Evolutionary conservation across 2,329 filamentous ascomycete genomes (phyloP).

Genomic region (Volutella citrinella): DNA sequence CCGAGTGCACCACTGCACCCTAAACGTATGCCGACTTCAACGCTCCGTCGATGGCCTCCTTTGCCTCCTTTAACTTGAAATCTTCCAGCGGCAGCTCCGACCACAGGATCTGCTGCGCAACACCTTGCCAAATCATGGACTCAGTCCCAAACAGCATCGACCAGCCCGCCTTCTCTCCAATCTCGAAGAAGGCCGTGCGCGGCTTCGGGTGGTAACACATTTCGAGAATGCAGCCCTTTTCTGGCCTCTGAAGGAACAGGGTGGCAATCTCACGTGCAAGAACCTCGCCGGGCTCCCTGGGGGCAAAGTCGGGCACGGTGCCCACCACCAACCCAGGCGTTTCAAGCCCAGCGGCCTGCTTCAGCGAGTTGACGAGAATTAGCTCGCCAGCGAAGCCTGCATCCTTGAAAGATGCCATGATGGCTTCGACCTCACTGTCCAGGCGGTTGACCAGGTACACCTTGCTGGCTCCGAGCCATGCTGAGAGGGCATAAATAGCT

Average conservation of each 20-base stretch:
- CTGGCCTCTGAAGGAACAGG: constrained; percentile 7
- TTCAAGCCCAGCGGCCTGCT: constrained; percentile 6
- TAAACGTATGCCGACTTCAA: no score
- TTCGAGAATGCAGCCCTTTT: constrained; percentile 12
- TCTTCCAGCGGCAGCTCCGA: constrained; percentile 10
- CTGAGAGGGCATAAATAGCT: constrained; percentile 6
- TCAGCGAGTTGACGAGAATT: constrained; percentile 2
- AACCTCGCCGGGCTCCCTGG: constrained; percentile 8
- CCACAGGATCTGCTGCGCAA: constrained; percentile 16
- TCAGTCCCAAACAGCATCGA: constrained; percentile 10
- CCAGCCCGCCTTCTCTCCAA: constrained; percentile 5
- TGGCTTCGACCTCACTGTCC: constrained; percentile 2
- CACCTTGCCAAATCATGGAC: constrained; percentile 14
- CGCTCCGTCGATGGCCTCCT: no score
- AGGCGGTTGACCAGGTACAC: constrained; percentile 8
- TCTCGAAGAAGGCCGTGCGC: constrained; percentile 9
- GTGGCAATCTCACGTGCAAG: constrained; percentile 7
- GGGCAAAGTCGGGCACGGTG: constrained; percentile 13
- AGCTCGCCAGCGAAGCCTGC: background rate
- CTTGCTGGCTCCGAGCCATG: constrained; percentile 7
- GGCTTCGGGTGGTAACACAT: constrained; percentile 17
- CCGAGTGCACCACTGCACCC: no score
- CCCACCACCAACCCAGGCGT: constrained; percentile 9
- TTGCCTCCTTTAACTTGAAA: no score
- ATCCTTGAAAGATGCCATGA: constrained; percentile 3